Evolutionary conservation across 2,329 filamentous ascomycete genomes (phyloP).

Genomic region (Dichotomopilus funicola): DNA sequence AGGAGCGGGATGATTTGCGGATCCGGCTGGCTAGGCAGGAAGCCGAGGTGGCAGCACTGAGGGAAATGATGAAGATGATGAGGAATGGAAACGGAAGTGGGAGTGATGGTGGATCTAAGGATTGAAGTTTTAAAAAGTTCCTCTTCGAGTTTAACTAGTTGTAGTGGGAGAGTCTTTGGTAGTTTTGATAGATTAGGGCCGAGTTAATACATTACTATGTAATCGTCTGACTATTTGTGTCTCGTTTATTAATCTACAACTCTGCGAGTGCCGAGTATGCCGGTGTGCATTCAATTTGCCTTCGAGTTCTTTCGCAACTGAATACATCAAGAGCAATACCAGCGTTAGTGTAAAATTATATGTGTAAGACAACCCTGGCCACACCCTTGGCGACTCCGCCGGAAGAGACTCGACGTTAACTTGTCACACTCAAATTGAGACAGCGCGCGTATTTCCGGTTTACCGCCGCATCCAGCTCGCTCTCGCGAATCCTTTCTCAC

Average conservation of each 20-base stretch:
- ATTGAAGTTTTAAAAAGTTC: not conserved
- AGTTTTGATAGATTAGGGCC: not conserved
- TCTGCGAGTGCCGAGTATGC: no score
- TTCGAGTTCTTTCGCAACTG: no score
- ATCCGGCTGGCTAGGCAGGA: slow-evolving; percentile 51
- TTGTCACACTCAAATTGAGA: no score
- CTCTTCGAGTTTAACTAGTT: not conserved
- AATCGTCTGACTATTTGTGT: not conserved
- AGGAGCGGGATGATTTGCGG: slow-evolving; percentile 51
- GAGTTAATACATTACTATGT: not conserved
- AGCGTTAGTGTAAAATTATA: no score
- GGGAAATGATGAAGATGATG: slow-evolving; percentile 33
- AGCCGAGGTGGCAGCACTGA: slow-evolving; percentile 51
- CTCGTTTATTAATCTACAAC: not conserved
- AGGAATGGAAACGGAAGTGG: not conserved
- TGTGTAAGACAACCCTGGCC: no score
- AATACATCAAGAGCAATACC: no score
- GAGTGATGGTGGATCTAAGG: not conserved
- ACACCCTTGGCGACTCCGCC: no score
- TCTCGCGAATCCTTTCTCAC: no score
- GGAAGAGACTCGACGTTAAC: no score
- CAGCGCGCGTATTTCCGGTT: no score
- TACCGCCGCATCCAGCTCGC: no score
- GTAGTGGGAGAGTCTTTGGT: not conserved
- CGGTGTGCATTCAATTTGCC: no score